Base-by-base conservation (phyloP, 805 yeast genomes). In the Wickerhamiella azymoides region DNA sequence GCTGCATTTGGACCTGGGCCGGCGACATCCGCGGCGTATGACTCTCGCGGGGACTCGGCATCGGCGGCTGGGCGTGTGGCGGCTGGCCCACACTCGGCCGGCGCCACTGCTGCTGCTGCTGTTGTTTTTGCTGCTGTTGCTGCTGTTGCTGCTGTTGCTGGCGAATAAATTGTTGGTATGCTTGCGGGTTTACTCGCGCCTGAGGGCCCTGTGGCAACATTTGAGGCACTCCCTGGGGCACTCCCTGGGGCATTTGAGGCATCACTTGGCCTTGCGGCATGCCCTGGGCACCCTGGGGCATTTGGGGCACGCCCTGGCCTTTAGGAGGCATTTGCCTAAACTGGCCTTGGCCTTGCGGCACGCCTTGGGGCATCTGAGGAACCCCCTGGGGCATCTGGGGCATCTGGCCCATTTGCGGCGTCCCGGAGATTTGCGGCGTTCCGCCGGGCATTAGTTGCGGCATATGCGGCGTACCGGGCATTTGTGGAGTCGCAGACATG, bases 131-230 rank as follows among this genome's bases (percentile, higher is more conserved):
- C 25, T 39, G 47, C 10, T n/a, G 40, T 8, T 27, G 17, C 24
- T 36, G 45, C 14, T 39, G 50, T 36, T 43, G 47, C 14, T 39
- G 45, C 35, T 47, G 50, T n/a, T 43, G 50, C 25, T 43, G 50
- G 17, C 30, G 35, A 28, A 36, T 21, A 7, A 19, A 26, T 41
- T 42, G 49, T 28, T 42, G 44, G 28, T 33, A 30, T 5, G 42
- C 17, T 30, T 25, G 43, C 21, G 32, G 37, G 21, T 40, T 40
- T 10, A 30, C 33, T 13, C 16, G 14, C 33, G 36, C 4, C 16
- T 24, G 6, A 11, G 30, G 37, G 16, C 25, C 43, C 43, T n/a
- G 47, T 39, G 38, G 21, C 25, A 10, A 14, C 24, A 10, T 27
- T 17, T 9, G 24, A 24, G 24, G 24, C 36, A 26, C 14, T 6